These are phyloP conservation scores for Populus davidiana DNA, from an alignment of 345 rosid genomes.

Conservation along the genomic window DNA sequence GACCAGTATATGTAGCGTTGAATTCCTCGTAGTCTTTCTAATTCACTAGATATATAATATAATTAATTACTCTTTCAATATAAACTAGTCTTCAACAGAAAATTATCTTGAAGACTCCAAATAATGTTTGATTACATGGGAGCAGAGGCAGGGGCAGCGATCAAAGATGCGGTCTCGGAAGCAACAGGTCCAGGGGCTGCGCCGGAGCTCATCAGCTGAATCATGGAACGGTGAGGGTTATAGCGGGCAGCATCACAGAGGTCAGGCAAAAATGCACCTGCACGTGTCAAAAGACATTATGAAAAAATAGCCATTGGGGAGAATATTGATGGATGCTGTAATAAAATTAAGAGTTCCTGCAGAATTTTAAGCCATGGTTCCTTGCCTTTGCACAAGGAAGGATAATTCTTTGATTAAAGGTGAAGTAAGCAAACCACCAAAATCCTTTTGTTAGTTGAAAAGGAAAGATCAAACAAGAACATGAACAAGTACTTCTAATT, in stretches of 20 bases:
- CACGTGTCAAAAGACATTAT: constrained; percentile 6
- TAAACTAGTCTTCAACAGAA: not conserved
- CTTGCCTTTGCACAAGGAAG: not conserved
- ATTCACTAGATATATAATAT: not conserved
- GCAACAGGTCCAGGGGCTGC: constrained; percentile 47
- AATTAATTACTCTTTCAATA: not conserved
- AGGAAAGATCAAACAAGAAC: not conserved
- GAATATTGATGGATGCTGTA: too few species aligned
- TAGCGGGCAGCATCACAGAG: constrained; percentile 56
- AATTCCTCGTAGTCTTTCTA: not conserved
- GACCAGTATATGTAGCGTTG: not conserved
- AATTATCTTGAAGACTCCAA: not conserved
- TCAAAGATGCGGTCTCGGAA: not conserved
- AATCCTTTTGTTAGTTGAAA: not conserved
- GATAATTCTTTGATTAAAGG: constrained; percentile 19
- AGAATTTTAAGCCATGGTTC: not conserved
- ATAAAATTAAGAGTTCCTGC: not conserved
- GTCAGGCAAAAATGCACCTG: constrained; percentile 91
- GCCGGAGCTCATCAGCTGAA: constrained; percentile 64
- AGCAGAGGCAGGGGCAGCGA: constrained; percentile 27
- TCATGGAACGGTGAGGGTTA: constrained; percentile 76
- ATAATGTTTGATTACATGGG: constrained; percentile 3
- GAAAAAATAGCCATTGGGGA: not conserved
- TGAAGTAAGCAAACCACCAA: constrained; percentile 15
- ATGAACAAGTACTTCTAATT: not conserved